phyloP scores from a whole-genome alignment of 2,329 filamentous ascomycete species.

The Trichophyton verrucosum region DNA sequence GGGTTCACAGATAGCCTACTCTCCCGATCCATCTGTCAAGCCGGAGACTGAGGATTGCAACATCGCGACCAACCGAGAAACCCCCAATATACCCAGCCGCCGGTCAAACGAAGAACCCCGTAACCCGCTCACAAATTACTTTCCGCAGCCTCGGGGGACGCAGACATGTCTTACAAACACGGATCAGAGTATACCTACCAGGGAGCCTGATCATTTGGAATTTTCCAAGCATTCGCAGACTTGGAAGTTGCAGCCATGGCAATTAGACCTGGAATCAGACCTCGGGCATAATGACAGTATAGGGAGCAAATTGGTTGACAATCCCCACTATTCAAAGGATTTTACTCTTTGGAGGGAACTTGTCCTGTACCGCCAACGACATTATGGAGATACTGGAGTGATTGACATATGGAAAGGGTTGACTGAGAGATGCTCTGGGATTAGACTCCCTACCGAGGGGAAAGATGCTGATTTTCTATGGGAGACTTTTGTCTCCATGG shows the following conservation, averaged over 20 bases:
- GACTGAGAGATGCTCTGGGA: conserved; percentile 19
- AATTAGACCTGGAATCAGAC: conserved; percentile 32
- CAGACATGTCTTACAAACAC: neutral
- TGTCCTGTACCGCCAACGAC: conserved; percentile 32
- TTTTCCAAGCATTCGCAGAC: neutral
- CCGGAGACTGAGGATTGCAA: neutral
- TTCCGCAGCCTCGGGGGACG: neutral
- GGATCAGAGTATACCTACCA: neutral
- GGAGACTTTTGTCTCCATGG: conserved; percentile 28
- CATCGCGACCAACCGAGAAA: neutral
- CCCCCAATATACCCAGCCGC: neutral
- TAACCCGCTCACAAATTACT: neutral
- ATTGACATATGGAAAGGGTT: conserved; percentile 32
- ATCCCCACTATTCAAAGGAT: conserved; percentile 21
- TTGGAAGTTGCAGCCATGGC: conserved; percentile 19
- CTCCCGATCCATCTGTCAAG: neutral
- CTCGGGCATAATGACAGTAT: conserved; percentile 25
- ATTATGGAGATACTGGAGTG: conserved; percentile 32
- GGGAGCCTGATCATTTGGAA: neutral
- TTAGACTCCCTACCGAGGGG: conserved; percentile 27
- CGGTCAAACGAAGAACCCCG: neutral
- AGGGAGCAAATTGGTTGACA: conserved; percentile 30
- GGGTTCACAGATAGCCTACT: neutral
- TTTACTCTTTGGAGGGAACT: conserved; percentile 35
- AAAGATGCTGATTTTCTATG: conserved; percentile 31